Evolutionary conservation across 2,329 filamentous ascomycete genomes (phyloP).

Genomic region (Lachnellula cervina): DNA sequence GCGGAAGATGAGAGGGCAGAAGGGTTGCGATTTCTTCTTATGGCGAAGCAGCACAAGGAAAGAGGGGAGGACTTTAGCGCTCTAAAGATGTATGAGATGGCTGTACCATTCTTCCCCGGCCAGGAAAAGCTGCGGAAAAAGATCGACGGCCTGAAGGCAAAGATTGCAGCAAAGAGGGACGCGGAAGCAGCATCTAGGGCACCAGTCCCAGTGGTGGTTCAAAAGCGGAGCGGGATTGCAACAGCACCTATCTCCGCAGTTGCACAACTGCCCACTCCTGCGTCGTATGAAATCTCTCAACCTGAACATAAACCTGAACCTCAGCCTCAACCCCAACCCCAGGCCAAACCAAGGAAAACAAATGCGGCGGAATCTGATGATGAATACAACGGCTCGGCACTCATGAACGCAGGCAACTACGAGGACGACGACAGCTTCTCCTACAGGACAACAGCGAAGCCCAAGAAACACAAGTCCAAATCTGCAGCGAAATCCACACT

Average conservation of each 20-base stretch:
- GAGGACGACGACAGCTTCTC: conserved; percentile 32
- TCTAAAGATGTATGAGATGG: conserved; percentile 79
- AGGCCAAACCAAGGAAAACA: conserved; percentile 23
- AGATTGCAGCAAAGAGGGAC: conserved; percentile 41
- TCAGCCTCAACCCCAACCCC: conserved; percentile 30
- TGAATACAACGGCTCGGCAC: conserved; percentile 30
- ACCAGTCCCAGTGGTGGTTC: conserved; percentile 5
- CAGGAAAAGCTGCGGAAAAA: conserved; percentile 73
- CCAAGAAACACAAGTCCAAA: conserved; percentile 31
- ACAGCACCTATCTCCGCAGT: conserved; percentile 17
- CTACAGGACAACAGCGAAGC: conserved; percentile 27
- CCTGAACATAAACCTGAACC: conserved; percentile 6
- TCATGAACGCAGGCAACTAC: conserved; percentile 38
- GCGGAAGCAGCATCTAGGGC: conserved; percentile 11
- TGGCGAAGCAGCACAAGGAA: conserved; percentile 86
- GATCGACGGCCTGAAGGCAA: conserved; percentile 57
- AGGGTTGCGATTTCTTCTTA: conserved; percentile 79
- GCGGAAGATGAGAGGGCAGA: conserved; percentile 72
- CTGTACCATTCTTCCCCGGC: conserved; percentile 77
- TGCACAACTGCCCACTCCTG: conserved; percentile 18
- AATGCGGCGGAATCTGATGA: conserved; percentile 28
- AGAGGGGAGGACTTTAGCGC: conserved; percentile 73
- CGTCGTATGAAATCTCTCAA: conserved; percentile 17
- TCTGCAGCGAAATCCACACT: conserved; percentile 26
- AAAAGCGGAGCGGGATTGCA: conserved; percentile 17